Conservation (phyloP, 805 yeast genomes). For the Lachancea nothofagi region DNA sequence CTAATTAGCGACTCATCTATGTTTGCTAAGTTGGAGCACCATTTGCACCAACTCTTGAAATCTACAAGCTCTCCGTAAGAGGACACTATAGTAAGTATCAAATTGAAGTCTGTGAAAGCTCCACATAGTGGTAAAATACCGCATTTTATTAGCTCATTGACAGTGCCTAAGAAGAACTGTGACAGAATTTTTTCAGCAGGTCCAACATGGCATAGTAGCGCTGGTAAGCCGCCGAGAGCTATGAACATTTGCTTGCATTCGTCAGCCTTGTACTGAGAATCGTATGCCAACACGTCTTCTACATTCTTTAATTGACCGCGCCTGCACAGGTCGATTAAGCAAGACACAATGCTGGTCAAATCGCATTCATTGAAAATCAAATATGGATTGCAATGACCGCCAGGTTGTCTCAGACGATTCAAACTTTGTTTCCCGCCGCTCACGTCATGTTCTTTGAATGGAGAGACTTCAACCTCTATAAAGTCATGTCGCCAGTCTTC, state of each 20-base stretch:
- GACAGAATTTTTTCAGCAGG: conserved; percentile 10
- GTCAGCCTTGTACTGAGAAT: conserved; percentile 18
- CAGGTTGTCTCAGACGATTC: conserved; percentile 3
- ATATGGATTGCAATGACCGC: conserved; percentile 6
- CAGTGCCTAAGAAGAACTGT: conserved; percentile 15
- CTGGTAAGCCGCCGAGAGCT: conserved; percentile 25
- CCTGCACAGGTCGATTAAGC: conserved; percentile 12
- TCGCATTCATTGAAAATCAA: conserved; percentile 14
- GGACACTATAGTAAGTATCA: conserved; percentile 13
- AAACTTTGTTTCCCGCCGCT: conserved; percentile 2
- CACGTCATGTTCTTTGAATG: conserved; percentile 12
- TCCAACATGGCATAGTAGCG: conserved; percentile 12
- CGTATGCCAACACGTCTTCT: conserved; percentile 20
- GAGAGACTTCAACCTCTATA: conserved; percentile 18
- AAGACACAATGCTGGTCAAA: conserved; percentile 13
- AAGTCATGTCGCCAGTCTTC: conserved; percentile 30
- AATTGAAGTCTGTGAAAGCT: conserved; percentile 11
- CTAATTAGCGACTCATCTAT: conserved; percentile 1
- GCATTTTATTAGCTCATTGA: conserved; percentile 20
- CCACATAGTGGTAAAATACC: conserved; percentile 24
- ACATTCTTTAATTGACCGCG: conserved; percentile 1
- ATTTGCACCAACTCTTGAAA: conserved; percentile 6
- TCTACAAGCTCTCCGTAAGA: conserved; percentile 4
- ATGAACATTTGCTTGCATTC: conserved; percentile 19
- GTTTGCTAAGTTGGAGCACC: conserved; percentile 8